phyloP scores from a whole-genome alignment of 371 early-diverging fungal species.

The Mortierella sp. region DNA sequence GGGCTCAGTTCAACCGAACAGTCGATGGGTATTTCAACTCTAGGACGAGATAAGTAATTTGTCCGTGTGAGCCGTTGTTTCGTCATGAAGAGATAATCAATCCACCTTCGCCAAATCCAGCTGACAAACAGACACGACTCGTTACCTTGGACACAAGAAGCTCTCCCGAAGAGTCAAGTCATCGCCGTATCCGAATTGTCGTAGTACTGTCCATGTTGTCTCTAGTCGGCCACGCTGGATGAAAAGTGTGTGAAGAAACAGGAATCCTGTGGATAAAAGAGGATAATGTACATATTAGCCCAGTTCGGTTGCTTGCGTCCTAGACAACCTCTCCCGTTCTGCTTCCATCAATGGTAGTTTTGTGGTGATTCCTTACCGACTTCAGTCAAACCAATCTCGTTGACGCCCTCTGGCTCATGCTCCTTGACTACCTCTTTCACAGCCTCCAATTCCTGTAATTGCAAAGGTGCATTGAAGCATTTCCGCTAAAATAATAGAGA shows the following conservation, averaged over 20 bases:
- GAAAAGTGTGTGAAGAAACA: constrained; percentile 94
- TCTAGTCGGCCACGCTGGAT: constrained; percentile 97
- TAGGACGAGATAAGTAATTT: constrained; percentile 34
- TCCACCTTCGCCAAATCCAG: constrained; percentile 2
- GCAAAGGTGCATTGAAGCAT: constrained; percentile 95
- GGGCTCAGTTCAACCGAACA: constrained; percentile 95
- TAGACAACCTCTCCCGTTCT: no score
- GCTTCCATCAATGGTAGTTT: neutral
- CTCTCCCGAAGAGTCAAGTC: constrained; percentile 92
- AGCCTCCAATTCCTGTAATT: constrained; percentile 94
- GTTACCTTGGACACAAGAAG: constrained; percentile 84
- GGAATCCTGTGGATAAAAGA: constrained; percentile 75
- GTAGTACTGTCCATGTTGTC: constrained; percentile 97
- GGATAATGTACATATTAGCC: neutral
- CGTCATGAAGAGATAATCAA: neutral
- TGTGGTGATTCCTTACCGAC: constrained; percentile 59
- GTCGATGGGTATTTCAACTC: constrained; percentile 90
- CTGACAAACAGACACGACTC: neutral
- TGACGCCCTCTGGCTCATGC: constrained; percentile 90
- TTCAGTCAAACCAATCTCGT: constrained; percentile 87
- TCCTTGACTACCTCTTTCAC: constrained; percentile 95
- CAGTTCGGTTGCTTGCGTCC: neutral
- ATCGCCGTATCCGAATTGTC: constrained; percentile 97
- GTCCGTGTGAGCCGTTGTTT: constrained; percentile 2
- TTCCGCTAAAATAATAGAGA: constrained; percentile 71